These are phyloP conservation scores for Candida pini DNA, from an alignment of 805 yeast genomes.

Conservation along the genomic window DNA sequence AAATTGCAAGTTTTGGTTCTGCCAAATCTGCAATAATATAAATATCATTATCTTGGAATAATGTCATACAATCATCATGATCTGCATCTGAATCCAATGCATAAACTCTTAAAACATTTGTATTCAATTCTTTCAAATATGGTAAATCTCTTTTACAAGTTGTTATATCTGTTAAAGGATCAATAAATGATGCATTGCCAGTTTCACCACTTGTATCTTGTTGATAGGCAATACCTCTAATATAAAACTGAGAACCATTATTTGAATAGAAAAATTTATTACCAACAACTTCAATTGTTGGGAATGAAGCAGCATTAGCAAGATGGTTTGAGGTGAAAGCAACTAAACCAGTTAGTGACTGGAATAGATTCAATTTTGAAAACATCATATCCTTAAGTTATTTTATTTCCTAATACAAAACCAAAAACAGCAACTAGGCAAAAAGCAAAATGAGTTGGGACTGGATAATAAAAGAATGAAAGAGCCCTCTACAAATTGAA, in stretches of 20 bases:
- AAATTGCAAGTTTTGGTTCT: slow-evolving; percentile 57
- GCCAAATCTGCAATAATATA: slow-evolving; percentile 77
- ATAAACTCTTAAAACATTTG: slow-evolving; percentile 73
- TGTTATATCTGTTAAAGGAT: slow-evolving; percentile 61
- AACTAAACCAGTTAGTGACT: slow-evolving; percentile 26
- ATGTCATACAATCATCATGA: slow-evolving; percentile 63
- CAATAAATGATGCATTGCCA: slow-evolving; percentile 43
- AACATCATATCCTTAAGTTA: no score
- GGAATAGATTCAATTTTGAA: no score
- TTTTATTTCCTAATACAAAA: no score
- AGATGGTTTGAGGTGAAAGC: slow-evolving; percentile 14
- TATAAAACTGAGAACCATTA: slow-evolving; percentile 74
- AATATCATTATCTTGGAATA: slow-evolving; percentile 68
- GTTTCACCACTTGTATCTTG: slow-evolving; percentile 52
- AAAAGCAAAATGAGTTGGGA: no score
- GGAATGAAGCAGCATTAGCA: slow-evolving; percentile 39
- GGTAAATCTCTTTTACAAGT: slow-evolving; percentile 73
- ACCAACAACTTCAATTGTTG: slow-evolving; percentile 67
- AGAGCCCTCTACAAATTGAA: no score
- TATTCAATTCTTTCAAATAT: slow-evolving; percentile 52
- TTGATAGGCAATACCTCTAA: slow-evolving; percentile 79
- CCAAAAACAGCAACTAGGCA: no score
- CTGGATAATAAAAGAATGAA: no score
- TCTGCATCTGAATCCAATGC: slow-evolving; percentile 61
- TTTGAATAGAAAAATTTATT: slow-evolving; percentile 72